Evolutionary conservation across 139 green algal genomes (phyloP), one percentile per base, ranked within the genome.

Genomic region (Chlamydomonas sp.): DNA sequence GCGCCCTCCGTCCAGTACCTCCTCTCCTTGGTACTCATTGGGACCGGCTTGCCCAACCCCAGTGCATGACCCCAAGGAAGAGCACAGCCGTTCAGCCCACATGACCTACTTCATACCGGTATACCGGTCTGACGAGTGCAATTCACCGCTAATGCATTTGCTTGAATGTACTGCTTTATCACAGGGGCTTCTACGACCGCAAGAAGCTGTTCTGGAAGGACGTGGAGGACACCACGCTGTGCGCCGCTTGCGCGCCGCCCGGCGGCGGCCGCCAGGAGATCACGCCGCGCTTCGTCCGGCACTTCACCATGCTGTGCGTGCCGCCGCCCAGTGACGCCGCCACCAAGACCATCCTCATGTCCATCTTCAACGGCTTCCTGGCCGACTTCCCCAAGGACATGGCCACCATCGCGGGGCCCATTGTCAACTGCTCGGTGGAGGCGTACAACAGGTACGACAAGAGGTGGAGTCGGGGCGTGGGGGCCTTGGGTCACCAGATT

Each of bases 121-220:
- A 49, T 49, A 49, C 31, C 31, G 31, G 31, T 49, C 31, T 49
- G 31, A 49, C 31, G 31, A 49, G 31, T 49, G 31, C 31, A 49
- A 49, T 49, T 49, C 31, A 49, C 31, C 31, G 31, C 31, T 49
- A 49, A 49, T 49, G 31, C 31, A 49, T 49, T 49, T 20, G 49
- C 76, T 66, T 78, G 18, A 73, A 60, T 58, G 17, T 59, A 62
- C 64, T 66, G 66, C 14, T 68, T 8, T 17, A 12, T 49, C 9
- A 16, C 82, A 86, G 82, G 92, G 93, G 95, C 63, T 96, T 98
- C 86, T 98, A 98, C 80, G 95, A 98, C 92, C 92, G 95, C 78
- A 91, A 96, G 91, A 97, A 97, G 90, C 91, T 97, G 83, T 98
- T 96, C 88, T 98, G 95, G 95, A 98, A 98, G 94, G 95, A 98